phyloP scores from a whole-genome alignment of 106 monocot species.

The Allium sativum region DNA sequence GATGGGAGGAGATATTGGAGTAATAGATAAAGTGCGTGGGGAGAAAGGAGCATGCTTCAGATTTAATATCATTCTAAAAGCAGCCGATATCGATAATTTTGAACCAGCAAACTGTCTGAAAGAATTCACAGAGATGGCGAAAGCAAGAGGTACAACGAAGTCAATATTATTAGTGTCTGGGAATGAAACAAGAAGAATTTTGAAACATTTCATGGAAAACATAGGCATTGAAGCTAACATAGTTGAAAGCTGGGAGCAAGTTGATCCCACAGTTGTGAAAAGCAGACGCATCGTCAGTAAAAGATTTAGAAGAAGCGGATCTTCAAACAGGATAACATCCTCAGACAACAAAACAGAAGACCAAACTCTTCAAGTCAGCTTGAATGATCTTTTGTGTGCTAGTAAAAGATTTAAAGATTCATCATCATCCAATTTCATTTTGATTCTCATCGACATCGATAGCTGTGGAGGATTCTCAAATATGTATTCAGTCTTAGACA shows the following conservation, averaged over 20 bases:
- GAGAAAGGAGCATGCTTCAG: constrained; percentile 75
- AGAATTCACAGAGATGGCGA: constrained; percentile 11
- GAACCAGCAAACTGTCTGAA: constrained; percentile 1
- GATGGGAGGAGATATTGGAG: constrained; percentile 86
- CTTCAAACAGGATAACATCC: not conserved
- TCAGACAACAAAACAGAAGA: constrained; percentile 8
- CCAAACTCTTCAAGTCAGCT: constrained; percentile 10
- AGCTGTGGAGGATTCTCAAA: constrained; percentile 19
- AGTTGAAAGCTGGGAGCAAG: constrained; percentile 17
- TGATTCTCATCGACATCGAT: constrained; percentile 45
- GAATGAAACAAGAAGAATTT: constrained; percentile 44
- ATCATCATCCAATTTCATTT: not conserved
- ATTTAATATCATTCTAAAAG: constrained; percentile 71
- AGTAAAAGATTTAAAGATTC: constrained; percentile 16
- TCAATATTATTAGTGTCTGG: constrained; percentile 31
- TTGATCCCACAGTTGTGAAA: constrained; percentile 32
- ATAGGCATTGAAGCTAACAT: constrained; percentile 47
- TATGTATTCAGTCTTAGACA: constrained; percentile 15
- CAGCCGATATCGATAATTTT: constrained; percentile 5
- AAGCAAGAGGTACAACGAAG: constrained; percentile 12
- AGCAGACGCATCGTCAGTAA: not conserved
- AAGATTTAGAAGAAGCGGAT: not conserved
- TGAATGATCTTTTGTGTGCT: not conserved
- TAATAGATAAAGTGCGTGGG: constrained; percentile 54
- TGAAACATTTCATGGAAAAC: constrained; percentile 45